Evolutionary conservation across 2,329 filamentous ascomycete genomes (phyloP).

Genomic region (Phyllosticta citribraziliensis): DNA sequence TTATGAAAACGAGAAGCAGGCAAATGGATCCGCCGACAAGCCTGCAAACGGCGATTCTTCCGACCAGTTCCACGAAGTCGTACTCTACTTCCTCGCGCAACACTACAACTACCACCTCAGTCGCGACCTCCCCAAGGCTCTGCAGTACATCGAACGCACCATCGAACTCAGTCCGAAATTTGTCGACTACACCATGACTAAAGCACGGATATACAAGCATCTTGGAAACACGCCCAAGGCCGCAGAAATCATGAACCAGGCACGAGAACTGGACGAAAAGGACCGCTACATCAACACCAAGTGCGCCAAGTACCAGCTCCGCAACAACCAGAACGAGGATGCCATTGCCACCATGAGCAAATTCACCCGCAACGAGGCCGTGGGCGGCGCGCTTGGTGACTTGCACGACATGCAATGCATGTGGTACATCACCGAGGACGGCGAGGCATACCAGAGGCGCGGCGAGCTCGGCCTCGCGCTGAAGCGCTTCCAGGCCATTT

Average conservation of each 20-base stretch:
- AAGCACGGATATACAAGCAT: slow-evolving; percentile 91
- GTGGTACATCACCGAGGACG: slow-evolving; percentile 94
- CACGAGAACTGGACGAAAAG: slow-evolving; percentile 73
- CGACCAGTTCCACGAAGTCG: slow-evolving; percentile 60
- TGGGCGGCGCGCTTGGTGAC: slow-evolving; percentile 79
- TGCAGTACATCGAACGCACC: slow-evolving; percentile 72
- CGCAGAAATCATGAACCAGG: slow-evolving; percentile 78
- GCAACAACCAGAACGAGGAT: slow-evolving; percentile 81
- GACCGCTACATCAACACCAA: slow-evolving; percentile 99
- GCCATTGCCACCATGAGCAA: slow-evolving; percentile 83
- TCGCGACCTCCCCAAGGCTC: slow-evolving; percentile 72
- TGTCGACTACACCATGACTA: slow-evolving; percentile 90
- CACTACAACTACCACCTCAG: slow-evolving; percentile 92
- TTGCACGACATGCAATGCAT: slow-evolving; percentile 97
- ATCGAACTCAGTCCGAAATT: slow-evolving; percentile 69
- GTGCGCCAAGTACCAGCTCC: slow-evolving; percentile 89
- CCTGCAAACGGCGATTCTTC: slow-evolving; percentile 42
- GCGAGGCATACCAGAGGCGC: slow-evolving; percentile 75
- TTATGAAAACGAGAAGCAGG: slow-evolving; percentile 55
- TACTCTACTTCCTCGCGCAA: slow-evolving; percentile 87
- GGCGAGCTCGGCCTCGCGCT: slow-evolving; percentile 75
- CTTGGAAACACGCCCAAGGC: slow-evolving; percentile 70
- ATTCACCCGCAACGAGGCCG: slow-evolving; percentile 85
- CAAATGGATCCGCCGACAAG: slow-evolving; percentile 35
- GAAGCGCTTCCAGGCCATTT: slow-evolving; percentile 82